Percentiles rank a stretch among this genome's conserved stretches.
phyloP scores from a whole-genome alignment of 2,329 filamentous ascomycete species.

The Metarhizium rileyi region DNA sequence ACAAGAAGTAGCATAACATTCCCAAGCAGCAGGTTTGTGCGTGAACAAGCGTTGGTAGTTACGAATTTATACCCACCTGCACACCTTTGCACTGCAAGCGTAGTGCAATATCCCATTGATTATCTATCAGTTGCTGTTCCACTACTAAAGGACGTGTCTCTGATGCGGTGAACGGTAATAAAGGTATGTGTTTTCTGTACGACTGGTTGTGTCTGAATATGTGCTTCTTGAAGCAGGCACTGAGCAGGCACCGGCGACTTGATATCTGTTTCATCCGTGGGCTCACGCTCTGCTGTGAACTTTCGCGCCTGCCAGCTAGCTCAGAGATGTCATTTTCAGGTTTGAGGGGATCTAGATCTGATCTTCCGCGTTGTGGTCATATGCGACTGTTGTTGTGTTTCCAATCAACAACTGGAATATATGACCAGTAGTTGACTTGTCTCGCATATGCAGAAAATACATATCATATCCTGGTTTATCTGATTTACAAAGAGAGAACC shows the following conservation, averaged over 20 bases:
- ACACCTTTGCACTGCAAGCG: background rate
- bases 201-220: background rate
- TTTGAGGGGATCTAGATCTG: background rate
- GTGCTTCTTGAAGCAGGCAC: background rate
- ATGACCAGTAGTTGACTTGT: background rate
- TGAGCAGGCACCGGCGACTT: background rate
- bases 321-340: background rate
- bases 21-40: background rate
- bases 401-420: background rate
- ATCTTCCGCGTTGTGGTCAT: background rate
- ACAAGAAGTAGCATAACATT: background rate
- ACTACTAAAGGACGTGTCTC: background rate
- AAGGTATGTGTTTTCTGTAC: background rate
- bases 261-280: background rate
- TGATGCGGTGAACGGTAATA: constrained; percentile 1
- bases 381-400: background rate
- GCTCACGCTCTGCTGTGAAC: background rate
- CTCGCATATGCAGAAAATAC: background rate
- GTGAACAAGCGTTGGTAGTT: background rate
- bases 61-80: constrained; percentile 1
- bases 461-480: no score
- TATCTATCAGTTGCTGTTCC: background rate
- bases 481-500: no score
- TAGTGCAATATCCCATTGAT: background rate
- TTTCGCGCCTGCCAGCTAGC: background rate